Conservation (phyloP, 2,329 filamentous ascomycete genomes). For the Paecilomyces dactylethromorphus region DNA sequence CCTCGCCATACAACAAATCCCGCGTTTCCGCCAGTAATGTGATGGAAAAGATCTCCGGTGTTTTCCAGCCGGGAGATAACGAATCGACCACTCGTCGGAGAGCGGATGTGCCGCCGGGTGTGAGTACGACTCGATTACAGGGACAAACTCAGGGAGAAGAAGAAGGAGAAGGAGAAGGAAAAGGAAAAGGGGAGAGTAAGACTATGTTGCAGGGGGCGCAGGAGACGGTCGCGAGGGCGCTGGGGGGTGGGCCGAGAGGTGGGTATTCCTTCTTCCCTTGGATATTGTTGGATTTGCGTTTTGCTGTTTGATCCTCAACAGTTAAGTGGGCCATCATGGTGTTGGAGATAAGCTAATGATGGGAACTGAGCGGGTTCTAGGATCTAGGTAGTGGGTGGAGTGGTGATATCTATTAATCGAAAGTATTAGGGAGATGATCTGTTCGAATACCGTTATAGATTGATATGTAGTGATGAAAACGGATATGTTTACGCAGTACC, state of each 20-base stretch:
- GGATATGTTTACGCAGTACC: no score
- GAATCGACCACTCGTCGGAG: constrained; percentile 2
- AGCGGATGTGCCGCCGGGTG: constrained; percentile 4
- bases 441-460: no score
- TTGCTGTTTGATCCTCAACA: not conserved
- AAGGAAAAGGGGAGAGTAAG: not conserved
- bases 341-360: not conserved
- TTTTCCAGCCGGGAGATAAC: constrained; percentile 6
- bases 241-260: constrained; percentile 1
- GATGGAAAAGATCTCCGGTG: not conserved
- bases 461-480: no score
- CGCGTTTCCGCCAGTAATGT: not conserved
- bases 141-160: not conserved
- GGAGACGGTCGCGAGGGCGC: constrained; percentile 7
- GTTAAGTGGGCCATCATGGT: no score
- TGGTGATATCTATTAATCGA: not conserved
- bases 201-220: constrained; percentile 1
- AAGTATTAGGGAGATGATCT: no score
- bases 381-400: not conserved
- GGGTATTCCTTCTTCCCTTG: not conserved
- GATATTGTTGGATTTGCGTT: not conserved
- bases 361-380: not conserved
- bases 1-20: not conserved
- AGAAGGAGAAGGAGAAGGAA: not conserved
- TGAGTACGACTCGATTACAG: not conserved